Evolutionary conservation across 495 filamentous ascomycete genomes (phyloP).

Genomic region (Halenospora varia): DNA sequence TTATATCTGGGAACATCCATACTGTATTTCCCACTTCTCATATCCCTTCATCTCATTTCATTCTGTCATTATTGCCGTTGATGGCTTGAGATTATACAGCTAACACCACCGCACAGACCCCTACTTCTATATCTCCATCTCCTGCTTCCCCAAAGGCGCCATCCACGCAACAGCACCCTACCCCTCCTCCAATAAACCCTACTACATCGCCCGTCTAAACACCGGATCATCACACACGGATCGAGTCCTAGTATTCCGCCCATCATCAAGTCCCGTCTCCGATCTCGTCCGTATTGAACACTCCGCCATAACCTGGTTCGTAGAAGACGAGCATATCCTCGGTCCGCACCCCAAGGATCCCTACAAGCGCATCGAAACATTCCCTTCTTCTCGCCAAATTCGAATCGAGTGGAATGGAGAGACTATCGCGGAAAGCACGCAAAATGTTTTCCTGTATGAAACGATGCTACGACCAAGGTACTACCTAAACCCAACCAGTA

Average conservation of each 20-base stretch:
- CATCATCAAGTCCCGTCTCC: not conserved
- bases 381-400: constrained; percentile 44
- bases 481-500: constrained; percentile 44
- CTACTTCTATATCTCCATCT: not conserved
- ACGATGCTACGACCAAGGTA: constrained; percentile 47
- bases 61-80: too few species aligned
- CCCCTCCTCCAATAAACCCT: not conserved
- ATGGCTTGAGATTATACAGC: too few species aligned
- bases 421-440: constrained; percentile 37
- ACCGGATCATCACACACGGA: not conserved
- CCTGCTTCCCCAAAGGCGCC: not conserved
- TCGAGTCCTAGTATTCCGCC: constrained; percentile 1
- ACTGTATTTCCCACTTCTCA: constrained; percentile 13
- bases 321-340: constrained; percentile 53
- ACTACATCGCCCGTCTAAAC: not conserved
- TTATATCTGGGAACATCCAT: constrained; percentile 33
- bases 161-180: not conserved
- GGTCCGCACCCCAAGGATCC: constrained; percentile 56
- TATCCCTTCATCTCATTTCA: not conserved
- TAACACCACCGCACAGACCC: too few species aligned
- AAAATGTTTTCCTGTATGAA: constrained; percentile 43
- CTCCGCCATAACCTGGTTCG: constrained; percentile 44
- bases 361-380: constrained; percentile 54
- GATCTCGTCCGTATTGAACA: constrained; percentile 1
- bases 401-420: constrained; percentile 42